Evolutionary conservation across 306 rosid genomes (phyloP), one percentile per base, ranked within the genome.

Genomic region (Trifolium dubium): DNA sequence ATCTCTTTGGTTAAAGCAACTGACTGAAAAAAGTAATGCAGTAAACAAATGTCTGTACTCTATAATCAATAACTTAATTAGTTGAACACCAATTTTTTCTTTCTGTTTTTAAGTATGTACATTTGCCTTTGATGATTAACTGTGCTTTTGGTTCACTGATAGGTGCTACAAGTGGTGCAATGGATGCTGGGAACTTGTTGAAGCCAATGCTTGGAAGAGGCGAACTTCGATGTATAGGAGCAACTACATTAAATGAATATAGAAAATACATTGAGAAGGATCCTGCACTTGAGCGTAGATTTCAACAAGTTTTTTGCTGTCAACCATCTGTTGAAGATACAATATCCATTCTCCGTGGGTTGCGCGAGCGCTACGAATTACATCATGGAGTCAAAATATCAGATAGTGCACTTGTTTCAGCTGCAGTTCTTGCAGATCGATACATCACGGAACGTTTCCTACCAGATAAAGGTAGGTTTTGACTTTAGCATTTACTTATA

Each of bases 201-300:
- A 95, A 95, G 81, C 98, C 96, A 4, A 95, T 95, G 98, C 98
- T 95, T 72, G 99, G 99, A 63, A 80, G 98, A 60, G 99, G 99
- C 35, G 99, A 95, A 82, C 99, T 95, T 77, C 90, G 96, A 28
- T 95, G 99, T 77, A 90, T 95, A 54, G 99, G 98, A 69, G 98
- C 97, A 69, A 94, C 99, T 40, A 95, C 99, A 15, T 76, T 90
- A 79, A 95, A 92, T 66, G 99, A 95, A 75, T 95, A 88, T 41
- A 87, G 99, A 82, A 90, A 92, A 72, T 95, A 95, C 79, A 84
- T 95, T 49, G 99, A 95, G 84, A 95, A 90, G 89, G 99, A 95
- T 83, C 88, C 99, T 71, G 98, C 97, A 30, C 99, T 95, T 51
- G 97, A 92, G 71, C 97, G 97, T 75, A 86, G 99, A 80, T 95